A percentile compares a stretch with the other conserved stretches of the same genome.
Conservation (phyloP, 768 basidiomycete genomes). For the Suillus clintonianus region DNA sequence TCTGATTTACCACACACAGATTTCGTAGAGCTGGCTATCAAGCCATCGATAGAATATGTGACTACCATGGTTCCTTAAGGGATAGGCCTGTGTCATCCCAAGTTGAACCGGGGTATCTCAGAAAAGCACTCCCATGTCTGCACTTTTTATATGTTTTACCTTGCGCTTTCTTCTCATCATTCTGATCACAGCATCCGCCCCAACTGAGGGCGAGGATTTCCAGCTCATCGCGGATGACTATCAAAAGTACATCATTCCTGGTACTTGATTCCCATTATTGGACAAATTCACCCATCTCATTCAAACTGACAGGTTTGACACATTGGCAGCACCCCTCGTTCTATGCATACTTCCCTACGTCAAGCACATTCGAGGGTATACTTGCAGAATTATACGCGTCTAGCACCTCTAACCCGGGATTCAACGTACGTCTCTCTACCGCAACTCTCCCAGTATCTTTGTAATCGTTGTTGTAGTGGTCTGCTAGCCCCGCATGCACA, state of each 20-base stretch:
- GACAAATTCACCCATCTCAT: neutral
- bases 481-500: conserved; percentile 85
- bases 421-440: conserved; percentile 59
- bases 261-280: conserved; percentile 34
- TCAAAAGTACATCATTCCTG: conserved; percentile 80
- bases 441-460: neutral
- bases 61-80: conserved; percentile 75
- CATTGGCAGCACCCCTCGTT: conserved; percentile 94
- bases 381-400: conserved; percentile 82
- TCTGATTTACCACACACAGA: conserved; percentile 35
- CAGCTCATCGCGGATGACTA: conserved; percentile 77
- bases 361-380: conserved; percentile 78
- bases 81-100: conserved; percentile 64
- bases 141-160: neutral
- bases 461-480: conserved; percentile 60
- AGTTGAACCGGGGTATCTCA: conserved; percentile 87
- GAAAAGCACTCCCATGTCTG: conserved; percentile 64
- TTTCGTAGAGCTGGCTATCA: conserved; percentile 87
- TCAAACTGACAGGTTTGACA: conserved; percentile 58
- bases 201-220: conserved; percentile 75
- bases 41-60: conserved; percentile 88
- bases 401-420: conserved; percentile 80
- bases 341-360: conserved; percentile 85
- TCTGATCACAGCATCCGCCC: conserved; percentile 46
- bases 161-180: neutral